Percentiles rank a stretch among this genome's conserved stretches.
Evolutionary conservation across 2,329 filamentous ascomycete genomes (phyloP).

Genomic region (Fusarium continuum): DNA sequence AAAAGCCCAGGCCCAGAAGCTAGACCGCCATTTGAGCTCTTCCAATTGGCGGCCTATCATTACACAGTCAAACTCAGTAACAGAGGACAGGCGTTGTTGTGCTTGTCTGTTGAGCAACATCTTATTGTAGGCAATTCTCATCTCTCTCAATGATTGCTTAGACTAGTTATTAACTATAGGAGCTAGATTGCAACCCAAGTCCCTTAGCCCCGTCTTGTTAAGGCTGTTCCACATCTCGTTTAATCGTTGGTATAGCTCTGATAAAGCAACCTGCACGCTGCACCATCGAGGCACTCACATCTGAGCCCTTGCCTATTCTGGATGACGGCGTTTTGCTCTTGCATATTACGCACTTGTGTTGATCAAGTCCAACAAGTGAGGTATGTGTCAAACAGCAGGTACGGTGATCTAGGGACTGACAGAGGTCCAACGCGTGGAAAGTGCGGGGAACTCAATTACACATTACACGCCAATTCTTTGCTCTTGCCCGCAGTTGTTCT

Average conservation of each 20-base stretch:
- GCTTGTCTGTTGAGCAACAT: constrained; percentile 5
- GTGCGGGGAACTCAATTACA: constrained; percentile 27
- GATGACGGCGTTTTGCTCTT: constrained; percentile 28
- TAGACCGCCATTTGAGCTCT: constrained; percentile 45
- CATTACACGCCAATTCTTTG: constrained; percentile 8
- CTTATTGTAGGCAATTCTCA: constrained; percentile 1
- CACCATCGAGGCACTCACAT: constrained; percentile 25
- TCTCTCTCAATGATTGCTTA: not conserved
- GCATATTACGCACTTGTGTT: constrained; percentile 19
- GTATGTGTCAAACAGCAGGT: constrained; percentile 35
- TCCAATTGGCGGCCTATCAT: constrained; percentile 48
- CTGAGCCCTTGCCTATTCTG: constrained; percentile 38
- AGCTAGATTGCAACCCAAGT: constrained; percentile 20
- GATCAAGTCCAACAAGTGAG: constrained; percentile 11
- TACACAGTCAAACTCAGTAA: constrained; percentile 37
- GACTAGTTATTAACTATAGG: not conserved
- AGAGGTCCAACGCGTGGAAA: constrained; percentile 17
- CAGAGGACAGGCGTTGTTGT: constrained; percentile 4
- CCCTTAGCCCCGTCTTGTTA: constrained; percentile 23
- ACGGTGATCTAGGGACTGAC: constrained; percentile 36
- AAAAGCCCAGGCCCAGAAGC: constrained; percentile 9
- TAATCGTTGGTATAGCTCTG: constrained; percentile 31
- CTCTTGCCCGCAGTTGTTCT: constrained; percentile 1
- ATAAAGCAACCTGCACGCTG: constrained; percentile 27
- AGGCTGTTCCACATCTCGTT: constrained; percentile 26